These are phyloP conservation scores for Yamadazyma ubonensis DNA, from an alignment of 805 yeast species.

Conservation along the genomic window DNA sequence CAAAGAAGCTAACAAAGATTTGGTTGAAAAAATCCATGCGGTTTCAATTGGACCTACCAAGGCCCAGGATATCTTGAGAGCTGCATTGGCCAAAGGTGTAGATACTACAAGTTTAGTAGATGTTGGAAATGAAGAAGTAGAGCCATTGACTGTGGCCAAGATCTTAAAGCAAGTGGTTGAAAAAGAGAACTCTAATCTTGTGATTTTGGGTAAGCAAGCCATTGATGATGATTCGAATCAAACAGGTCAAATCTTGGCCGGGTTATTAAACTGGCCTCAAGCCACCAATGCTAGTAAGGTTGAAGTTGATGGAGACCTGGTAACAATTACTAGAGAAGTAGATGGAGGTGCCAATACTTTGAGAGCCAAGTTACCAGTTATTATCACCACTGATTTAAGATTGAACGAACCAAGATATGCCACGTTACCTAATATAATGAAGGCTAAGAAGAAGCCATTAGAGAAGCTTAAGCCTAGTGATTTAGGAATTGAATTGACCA, in stretches of 20 bases:
- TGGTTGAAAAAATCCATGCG: constrained; percentile 82
- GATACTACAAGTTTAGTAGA: constrained; percentile 83
- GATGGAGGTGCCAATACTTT: constrained; percentile 94
- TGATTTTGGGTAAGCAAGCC: constrained; percentile 93
- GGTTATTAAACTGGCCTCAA: constrained; percentile 91
- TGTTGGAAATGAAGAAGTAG: constrained; percentile 68
- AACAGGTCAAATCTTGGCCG: constrained; percentile 96
- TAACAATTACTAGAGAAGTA: constrained; percentile 83
- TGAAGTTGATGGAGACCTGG: constrained; percentile 53
- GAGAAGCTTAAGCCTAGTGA: constrained; percentile 62
- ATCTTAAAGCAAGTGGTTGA: constrained; percentile 71
- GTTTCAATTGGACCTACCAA: constrained; percentile 88
- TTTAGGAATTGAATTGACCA: constrained; percentile 62
- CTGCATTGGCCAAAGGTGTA: constrained; percentile 93
- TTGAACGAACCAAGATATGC: constrained; percentile 94
- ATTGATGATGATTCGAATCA: constrained; percentile 94
- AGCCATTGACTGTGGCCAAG: constrained; percentile 89
- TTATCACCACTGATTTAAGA: constrained; percentile 90
- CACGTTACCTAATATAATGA: constrained; percentile 95
- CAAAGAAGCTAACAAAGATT: constrained; percentile 59
- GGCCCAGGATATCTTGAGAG: constrained; percentile 83
- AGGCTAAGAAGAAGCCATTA: constrained; percentile 95
- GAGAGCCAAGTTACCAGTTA: constrained; percentile 73
- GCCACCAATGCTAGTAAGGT: constrained; percentile 94
- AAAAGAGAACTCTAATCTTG: constrained; percentile 68